Conservation (phyloP, 2,329 filamentous ascomycete genomes). For the Proliferodiscus dingleyae region DNA sequence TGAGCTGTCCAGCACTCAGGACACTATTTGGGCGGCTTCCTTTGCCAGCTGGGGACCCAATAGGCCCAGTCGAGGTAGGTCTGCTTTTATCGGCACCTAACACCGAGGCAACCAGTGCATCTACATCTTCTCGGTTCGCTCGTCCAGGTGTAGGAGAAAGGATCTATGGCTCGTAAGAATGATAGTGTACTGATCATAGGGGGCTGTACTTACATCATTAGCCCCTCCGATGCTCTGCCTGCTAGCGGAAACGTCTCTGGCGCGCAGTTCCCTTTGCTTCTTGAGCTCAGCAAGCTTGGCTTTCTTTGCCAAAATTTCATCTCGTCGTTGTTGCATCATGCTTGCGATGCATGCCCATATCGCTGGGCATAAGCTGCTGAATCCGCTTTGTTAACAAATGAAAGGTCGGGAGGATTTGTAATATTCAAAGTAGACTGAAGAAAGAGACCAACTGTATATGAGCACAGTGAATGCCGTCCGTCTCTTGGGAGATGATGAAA, state of each 20-base stretch:
- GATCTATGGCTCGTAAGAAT: slow-evolving; percentile 44
- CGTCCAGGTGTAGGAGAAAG: slow-evolving; percentile 66
- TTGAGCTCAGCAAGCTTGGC: slow-evolving; percentile 96
- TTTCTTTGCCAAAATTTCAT: slow-evolving; percentile 95
- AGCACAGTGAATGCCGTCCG: no score
- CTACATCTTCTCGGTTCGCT: slow-evolving; percentile 69
- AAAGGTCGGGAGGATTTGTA: background rate
- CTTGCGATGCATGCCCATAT: slow-evolving; percentile 26
- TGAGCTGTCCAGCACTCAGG: slow-evolving; percentile 74
- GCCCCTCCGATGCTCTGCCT: slow-evolving; percentile 64
- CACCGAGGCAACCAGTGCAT: slow-evolving; percentile 77
- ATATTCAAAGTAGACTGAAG: background rate
- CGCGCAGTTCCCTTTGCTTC: slow-evolving; percentile 78
- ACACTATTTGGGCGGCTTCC: slow-evolving; percentile 83
- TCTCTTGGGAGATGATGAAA: no score
- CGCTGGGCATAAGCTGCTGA: slow-evolving; percentile 9
- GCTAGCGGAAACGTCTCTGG: slow-evolving; percentile 66
- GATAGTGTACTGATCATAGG: slow-evolving; percentile 21
- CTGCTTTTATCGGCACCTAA: slow-evolving; percentile 67
- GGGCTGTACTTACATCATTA: slow-evolving; percentile 58
- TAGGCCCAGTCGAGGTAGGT: slow-evolving; percentile 61
- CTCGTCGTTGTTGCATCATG: slow-evolving; percentile 70
- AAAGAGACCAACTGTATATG: no score
- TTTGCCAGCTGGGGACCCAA: slow-evolving; percentile 60
- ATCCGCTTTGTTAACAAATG: background rate